Evolutionary conservation across 176 grass and related monocot species (phyloP).

Genomic region (Oryza brachyantha): DNA sequence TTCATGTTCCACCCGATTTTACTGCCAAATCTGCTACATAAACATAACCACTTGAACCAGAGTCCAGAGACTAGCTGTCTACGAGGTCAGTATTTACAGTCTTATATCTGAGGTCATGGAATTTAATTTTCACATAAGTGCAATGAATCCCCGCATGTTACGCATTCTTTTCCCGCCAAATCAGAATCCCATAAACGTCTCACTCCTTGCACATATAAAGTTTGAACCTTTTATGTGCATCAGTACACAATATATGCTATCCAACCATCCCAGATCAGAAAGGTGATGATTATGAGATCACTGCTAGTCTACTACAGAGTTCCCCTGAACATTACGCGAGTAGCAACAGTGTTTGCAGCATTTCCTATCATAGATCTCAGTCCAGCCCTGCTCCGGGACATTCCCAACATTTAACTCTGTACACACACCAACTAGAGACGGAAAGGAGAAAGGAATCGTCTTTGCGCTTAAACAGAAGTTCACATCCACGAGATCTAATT

Average conservation of each 20-base stretch:
- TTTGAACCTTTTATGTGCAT: not conserved
- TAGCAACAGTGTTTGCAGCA: not conserved
- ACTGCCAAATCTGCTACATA: not conserved
- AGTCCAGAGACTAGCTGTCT: not conserved
- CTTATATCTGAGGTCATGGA: not conserved
- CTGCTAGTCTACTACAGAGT: not conserved
- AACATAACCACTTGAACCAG: not conserved
- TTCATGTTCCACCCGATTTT: not conserved
- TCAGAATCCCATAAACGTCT: not conserved
- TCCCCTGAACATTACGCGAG: not conserved
- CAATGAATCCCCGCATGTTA: not conserved
- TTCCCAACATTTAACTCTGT: not conserved
- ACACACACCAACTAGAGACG: not conserved
- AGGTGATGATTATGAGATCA: not conserved
- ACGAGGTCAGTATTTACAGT: not conserved
- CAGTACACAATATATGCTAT: not conserved
- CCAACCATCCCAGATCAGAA: not conserved
- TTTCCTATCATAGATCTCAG: not conserved
- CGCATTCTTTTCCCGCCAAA: not conserved
- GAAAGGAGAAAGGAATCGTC: not conserved
- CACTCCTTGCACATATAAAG: not conserved
- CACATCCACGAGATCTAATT: conserved; percentile 36
- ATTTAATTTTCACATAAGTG: conserved; percentile 1
- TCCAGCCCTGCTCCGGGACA: not conserved
- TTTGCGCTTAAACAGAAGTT: not conserved